phyloP scores from a whole-genome alignment of 2,329 filamentous ascomycete species.

The Periconia macrospinosa region DNA sequence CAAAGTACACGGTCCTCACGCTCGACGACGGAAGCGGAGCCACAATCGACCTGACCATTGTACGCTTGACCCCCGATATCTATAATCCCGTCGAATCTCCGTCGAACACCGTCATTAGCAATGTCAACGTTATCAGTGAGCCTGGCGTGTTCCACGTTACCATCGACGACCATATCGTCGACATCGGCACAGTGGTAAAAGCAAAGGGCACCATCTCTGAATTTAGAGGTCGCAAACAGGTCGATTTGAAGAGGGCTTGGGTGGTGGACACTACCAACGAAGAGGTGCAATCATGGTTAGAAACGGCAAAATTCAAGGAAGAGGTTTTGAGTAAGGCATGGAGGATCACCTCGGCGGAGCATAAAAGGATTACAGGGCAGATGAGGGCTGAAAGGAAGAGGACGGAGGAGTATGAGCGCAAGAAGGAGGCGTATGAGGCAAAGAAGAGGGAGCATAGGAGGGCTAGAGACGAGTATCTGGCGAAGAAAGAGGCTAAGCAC shows the following conservation, averaged over 20 bases:
- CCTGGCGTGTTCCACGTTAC: slow-evolving; percentile 46
- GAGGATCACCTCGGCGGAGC: slow-evolving; percentile 50
- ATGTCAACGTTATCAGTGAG: slow-evolving; percentile 41
- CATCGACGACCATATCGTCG: slow-evolving; percentile 37
- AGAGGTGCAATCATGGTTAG: slow-evolving; percentile 58
- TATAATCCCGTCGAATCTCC: slow-evolving; percentile 27
- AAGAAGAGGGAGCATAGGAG: slow-evolving; percentile 36
- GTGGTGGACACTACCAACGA: slow-evolving; percentile 55
- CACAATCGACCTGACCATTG: slow-evolving; percentile 59
- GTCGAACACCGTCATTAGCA: slow-evolving; percentile 41
- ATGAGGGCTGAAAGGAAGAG: slow-evolving; percentile 46
- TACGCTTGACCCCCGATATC: slow-evolving; percentile 35
- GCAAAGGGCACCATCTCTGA: slow-evolving; percentile 59
- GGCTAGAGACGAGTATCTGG: slow-evolving; percentile 32
- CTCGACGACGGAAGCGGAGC: slow-evolving; percentile 65
- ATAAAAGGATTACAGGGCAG: slow-evolving; percentile 44
- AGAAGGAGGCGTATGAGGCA: slow-evolving; percentile 38
- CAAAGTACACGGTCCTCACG: slow-evolving; percentile 51
- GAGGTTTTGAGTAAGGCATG: slow-evolving; percentile 57
- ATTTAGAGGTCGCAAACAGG: slow-evolving; percentile 55
- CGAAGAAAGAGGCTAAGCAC: slow-evolving; percentile 39
- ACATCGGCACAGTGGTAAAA: slow-evolving; percentile 56
- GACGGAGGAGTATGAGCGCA: slow-evolving; percentile 33
- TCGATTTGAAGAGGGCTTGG: slow-evolving; percentile 57
- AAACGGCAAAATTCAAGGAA: slow-evolving; percentile 52